Conservation (phyloP, 2,329 filamentous ascomycete genomes). For the Colletotrichum salicis region DNA sequence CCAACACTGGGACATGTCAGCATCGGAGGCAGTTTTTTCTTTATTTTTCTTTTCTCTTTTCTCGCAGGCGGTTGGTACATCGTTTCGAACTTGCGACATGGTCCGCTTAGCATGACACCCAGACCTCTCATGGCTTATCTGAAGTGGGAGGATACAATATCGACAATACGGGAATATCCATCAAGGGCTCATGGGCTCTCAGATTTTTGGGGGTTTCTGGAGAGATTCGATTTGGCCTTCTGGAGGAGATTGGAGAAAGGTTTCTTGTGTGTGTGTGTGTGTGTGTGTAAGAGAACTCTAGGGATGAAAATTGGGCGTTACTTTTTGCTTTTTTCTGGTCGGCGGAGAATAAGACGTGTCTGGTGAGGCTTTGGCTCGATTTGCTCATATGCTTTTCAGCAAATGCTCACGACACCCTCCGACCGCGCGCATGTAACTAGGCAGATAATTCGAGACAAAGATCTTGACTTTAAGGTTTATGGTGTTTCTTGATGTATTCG, state of each 20-base stretch:
- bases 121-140: constrained; percentile 28
- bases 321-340: constrained; percentile 18
- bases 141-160: constrained; percentile 28
- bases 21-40: constrained; percentile 17
- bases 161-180: constrained; percentile 12
- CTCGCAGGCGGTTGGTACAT: constrained; percentile 18
- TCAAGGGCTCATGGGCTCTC: constrained; percentile 15
- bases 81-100: constrained; percentile 15
- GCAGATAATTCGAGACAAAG: constrained; percentile 16
- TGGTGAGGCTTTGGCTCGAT: neutral
- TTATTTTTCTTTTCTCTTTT: neutral
- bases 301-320: constrained; percentile 31
- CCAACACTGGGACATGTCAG: constrained; percentile 18
- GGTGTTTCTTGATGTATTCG: neutral
- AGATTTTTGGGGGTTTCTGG: constrained; percentile 16
- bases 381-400: constrained; percentile 18
- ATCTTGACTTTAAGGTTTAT: neutral
- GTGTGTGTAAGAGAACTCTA: constrained; percentile 33
- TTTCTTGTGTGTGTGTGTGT: constrained; percentile 36
- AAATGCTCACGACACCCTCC: constrained; percentile 1
- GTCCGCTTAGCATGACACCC: neutral
- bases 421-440: constrained; percentile 32
- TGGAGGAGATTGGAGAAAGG: constrained; percentile 13
- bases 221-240: constrained; percentile 14
- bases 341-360: constrained; percentile 12